phyloP scores from a whole-genome alignment of 257 asterid species.

The Galeopsis tetrahit region DNA sequence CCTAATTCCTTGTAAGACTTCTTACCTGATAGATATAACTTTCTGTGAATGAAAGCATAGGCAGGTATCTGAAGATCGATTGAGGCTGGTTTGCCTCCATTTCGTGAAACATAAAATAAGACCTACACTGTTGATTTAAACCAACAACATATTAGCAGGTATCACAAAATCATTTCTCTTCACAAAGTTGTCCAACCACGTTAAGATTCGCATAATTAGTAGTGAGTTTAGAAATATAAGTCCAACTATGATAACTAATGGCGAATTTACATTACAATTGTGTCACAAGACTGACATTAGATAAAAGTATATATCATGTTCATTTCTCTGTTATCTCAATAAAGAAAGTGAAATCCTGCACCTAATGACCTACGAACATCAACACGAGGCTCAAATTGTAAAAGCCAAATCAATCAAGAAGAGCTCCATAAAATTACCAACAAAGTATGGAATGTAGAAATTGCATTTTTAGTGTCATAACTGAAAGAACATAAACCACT shows the following conservation, averaged over 20 bases:
- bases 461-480: constrained; percentile 12
- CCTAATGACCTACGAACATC: not conserved
- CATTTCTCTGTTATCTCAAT: not conserved
- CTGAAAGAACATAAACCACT: not conserved
- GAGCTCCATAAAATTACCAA: not conserved
- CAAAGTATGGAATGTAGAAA: not conserved
- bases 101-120: constrained; percentile 87
- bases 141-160: constrained; percentile 24
- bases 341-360: constrained; percentile 13
- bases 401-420: constrained; percentile 21
- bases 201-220: constrained; percentile 19
- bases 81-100: constrained; percentile 72
- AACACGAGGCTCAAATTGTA: constrained; percentile 1
- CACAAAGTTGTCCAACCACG: constrained; percentile 12
- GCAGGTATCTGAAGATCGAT: constrained; percentile 72
- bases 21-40: constrained; percentile 91
- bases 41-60: constrained; percentile 87
- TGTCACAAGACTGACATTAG: not conserved
- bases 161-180: not conserved
- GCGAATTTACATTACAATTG: not conserved
- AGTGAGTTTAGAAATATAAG: not conserved
- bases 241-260: not conserved
- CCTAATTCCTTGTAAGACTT: constrained; percentile 16
- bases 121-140: constrained; percentile 71
- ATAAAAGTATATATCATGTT: not conserved